These are phyloP conservation scores for Plantago major DNA, from an alignment of 257 asterid species.

Conservation along the genomic window DNA sequence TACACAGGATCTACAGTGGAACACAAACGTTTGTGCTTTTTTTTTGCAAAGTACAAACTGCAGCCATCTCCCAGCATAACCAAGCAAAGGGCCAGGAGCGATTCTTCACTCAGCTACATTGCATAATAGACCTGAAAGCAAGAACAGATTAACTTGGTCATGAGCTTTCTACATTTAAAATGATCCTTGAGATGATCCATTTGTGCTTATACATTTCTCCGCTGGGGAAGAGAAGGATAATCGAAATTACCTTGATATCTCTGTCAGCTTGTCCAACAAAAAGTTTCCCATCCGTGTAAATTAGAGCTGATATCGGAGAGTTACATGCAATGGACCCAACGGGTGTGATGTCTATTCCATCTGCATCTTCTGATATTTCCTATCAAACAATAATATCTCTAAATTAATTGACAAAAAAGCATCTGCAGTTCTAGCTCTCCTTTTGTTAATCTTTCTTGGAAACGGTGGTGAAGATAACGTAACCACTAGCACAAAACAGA, in stretches of 20 bases:
- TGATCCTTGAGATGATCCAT: background rate
- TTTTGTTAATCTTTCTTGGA: too few relatives aligned
- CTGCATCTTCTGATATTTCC: conserved; percentile 50
- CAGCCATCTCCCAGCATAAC: too few relatives aligned
- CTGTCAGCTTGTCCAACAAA: conserved; percentile 69
- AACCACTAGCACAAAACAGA: too few relatives aligned
- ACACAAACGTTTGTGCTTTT: background rate
- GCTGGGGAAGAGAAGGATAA: background rate
- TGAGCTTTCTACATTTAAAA: background rate
- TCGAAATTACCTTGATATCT: conserved; percentile 46
- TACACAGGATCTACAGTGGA: too few relatives aligned
- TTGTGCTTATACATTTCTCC: background rate
- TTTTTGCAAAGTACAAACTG: too few relatives aligned
- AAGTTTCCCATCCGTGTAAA: conserved; percentile 66
- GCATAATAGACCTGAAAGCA: background rate
- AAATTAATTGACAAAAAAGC: background rate
- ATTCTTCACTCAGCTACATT: too few relatives aligned
- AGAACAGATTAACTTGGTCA: background rate
- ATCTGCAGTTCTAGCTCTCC: too few relatives aligned
- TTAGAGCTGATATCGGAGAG: conserved; percentile 53
- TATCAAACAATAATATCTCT: conserved; percentile 25
- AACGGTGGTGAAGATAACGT: too few relatives aligned
- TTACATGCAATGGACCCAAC: conserved; percentile 52
- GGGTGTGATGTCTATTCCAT: conserved; percentile 33
- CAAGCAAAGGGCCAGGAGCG: too few relatives aligned